Base-by-base conservation (phyloP, 768 basidiomycete genomes). In the Leccinum truebloodii region DNA sequence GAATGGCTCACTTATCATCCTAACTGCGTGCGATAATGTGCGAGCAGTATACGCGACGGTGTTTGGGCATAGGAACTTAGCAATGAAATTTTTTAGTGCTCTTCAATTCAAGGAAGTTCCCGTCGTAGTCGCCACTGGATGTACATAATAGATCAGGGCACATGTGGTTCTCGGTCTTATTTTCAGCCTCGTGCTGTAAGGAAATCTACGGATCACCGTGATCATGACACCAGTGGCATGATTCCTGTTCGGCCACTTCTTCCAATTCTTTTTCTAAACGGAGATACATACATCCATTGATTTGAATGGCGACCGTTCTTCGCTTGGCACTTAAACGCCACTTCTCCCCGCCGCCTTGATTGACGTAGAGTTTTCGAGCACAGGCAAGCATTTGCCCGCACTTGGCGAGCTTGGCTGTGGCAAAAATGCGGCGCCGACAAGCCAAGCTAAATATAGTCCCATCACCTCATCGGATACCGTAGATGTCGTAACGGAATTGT, bases 381-480 rank as follows among this genome's bases (percentile, higher is more conserved):
- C 67, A 5, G 90, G 89, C 28, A 91, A 71, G 28, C 28, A 28
- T 28, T 81, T 84, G 55, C 74, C 71, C 30, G 80, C 75, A 3
- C 67, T 66, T 2, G 65, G 41, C 10, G 68, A 60, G 26, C 78
- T 72, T 5, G 92, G 86, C 6, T 78, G 66, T 6, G 86, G 83
- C 54, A 99, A 77, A 79, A 98, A 98, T 6, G 78, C 90, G 5
- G 90, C 94, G 3, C 83, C 83, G 44, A 98, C 82, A 20, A 98
- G 81, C 97, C 97, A 99, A 7, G 94, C 86, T 18, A 99, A 76
- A 73, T 99, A 99, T 66, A 85, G 77, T 1, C 94, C 95, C 81
- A 97, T 85, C 54, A 95, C 74, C 22, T 78, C 78, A 32, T 88
- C 86, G 54, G 86, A 84, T 41, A 98, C 94, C 0, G 92, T 92